phyloP scores from a whole-genome alignment of 148 eudicot genomes.

The Arctostaphylos glauca region DNA sequence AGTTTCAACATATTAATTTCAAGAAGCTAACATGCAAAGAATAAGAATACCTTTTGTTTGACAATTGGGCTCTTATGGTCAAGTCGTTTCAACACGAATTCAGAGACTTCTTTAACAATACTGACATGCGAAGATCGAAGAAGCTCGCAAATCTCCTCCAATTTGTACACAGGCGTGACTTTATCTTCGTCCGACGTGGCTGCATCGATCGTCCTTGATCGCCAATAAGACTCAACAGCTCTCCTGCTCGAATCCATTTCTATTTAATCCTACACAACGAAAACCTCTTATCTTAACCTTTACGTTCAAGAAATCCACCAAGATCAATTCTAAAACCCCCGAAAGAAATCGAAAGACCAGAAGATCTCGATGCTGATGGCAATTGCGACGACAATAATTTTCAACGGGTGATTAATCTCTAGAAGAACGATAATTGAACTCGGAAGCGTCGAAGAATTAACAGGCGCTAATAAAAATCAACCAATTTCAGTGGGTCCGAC shows the following conservation, averaged over 20 bases:
- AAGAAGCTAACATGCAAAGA: neutral
- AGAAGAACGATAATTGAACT: neutral
- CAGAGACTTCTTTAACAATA: conserved; percentile 79
- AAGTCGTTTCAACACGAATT: conserved; percentile 75
- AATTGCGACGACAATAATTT: neutral
- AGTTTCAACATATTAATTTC: neutral
- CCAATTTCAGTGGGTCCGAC: neutral
- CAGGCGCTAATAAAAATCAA: neutral
- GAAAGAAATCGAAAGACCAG: neutral
- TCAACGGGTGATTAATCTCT: neutral
- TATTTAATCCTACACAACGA: no score
- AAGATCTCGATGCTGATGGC: neutral
- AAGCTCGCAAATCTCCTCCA: conserved; percentile 89
- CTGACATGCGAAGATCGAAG: conserved; percentile 61
- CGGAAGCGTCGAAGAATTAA: neutral
- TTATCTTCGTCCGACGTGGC: conserved; percentile 96
- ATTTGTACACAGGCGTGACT: conserved; percentile 85
- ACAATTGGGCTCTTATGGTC: conserved; percentile 87
- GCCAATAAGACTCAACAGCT: conserved; percentile 96
- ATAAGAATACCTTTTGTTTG: conserved; percentile 65
- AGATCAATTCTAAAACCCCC: neutral
- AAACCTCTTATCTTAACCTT: neutral
- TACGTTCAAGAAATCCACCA: neutral
- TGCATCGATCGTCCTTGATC: conserved; percentile 79
- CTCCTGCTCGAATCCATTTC: conserved; percentile 90